phyloP scores from a whole-genome alignment of 2,329 filamentous ascomycete genomes.

The Colletotrichum nymphaeae region DNA sequence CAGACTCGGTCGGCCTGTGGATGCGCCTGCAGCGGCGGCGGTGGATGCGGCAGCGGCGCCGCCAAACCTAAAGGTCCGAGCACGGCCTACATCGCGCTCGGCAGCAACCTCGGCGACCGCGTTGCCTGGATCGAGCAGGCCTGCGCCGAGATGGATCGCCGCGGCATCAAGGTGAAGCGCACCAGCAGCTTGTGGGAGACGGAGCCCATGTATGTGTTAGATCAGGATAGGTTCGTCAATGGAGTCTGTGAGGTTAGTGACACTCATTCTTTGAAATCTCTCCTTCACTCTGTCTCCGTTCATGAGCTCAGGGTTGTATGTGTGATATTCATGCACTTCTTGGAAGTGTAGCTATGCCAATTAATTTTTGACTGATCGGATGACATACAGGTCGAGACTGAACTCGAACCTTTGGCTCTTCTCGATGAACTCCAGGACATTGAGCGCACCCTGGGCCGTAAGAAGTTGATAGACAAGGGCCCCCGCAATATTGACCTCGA shows the following conservation, averaged over 20 bases:
- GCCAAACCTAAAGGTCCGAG: slow-evolving; percentile 43
- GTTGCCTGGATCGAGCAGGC: slow-evolving; percentile 87
- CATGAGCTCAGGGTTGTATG: background rate
- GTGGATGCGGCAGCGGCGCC: slow-evolving; percentile 30
- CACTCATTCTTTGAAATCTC: background rate
- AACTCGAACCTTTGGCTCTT: slow-evolving; percentile 78
- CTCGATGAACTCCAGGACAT: slow-evolving; percentile 86
- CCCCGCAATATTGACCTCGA: slow-evolving; percentile 96
- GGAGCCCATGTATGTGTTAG: slow-evolving; percentile 93
- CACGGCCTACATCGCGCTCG: slow-evolving; percentile 85
- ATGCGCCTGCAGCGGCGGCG: slow-evolving; percentile 50
- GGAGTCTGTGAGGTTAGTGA: slow-evolving; percentile 86
- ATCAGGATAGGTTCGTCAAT: slow-evolving; percentile 91
- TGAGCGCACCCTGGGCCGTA: slow-evolving; percentile 81
- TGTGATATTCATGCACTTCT: background rate
- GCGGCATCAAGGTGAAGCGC: slow-evolving; percentile 77
- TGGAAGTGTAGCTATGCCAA: background rate
- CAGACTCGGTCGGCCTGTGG: slow-evolving; percentile 43
- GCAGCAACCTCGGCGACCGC: slow-evolving; percentile 91
- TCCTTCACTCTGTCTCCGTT: background rate
- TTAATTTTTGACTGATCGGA: slow-evolving; percentile 20
- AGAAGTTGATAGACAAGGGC: slow-evolving; percentile 91
- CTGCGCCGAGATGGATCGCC: slow-evolving; percentile 79
- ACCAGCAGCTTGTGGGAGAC: slow-evolving; percentile 96
- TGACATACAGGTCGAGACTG: slow-evolving; percentile 78